Base-by-base conservation (phyloP, 75 land plant species). In the Adiantum capillusveneris region DNA sequence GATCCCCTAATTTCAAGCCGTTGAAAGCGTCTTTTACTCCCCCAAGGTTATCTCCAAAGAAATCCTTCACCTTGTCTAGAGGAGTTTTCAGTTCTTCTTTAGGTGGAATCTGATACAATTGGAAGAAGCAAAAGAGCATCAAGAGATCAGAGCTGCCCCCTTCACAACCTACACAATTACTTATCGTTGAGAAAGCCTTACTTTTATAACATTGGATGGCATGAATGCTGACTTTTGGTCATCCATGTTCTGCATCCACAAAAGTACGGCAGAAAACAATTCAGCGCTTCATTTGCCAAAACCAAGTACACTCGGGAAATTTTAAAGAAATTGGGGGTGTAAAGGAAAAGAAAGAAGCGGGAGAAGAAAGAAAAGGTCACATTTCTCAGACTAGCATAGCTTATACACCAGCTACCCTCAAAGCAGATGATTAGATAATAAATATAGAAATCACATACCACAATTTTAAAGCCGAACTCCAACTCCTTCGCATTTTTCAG, bases 381-480 rank as follows among this genome's bases (percentile, higher is more conserved):
- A n/a, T n/a, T n/a, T n/a, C n/a, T n/a, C n/a, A n/a, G n/a, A n/a
- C n/a, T n/a, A n/a, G n/a, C n/a, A n/a, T n/a, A n/a, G n/a, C n/a
- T n/a, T n/a, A n/a, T n/a, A n/a, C n/a, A n/a, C n/a, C n/a, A n/a
- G n/a, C n/a, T n/a, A n/a, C n/a, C n/a, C n/a, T n/a, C n/a, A 17
- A 29, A 56, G 6, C 30, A 26, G 14, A 6, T 6, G 21, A 20
- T 58, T 58, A 27, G 29, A 25, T 26, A 21, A n/a, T 2, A 59
- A 31, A 2, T 25, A 39, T 13, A 36, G 57, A 54, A 59, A 43
- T 13, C 19, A 59, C 2, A 54, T 52, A 94, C 98, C 37, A 94
- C 90, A 74, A 94, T 67, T 41, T 94, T 94, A 81, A 81, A 94
- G 55, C 98, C 98, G 71, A 81, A 94, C 73, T 79, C 72, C 37